Base-by-base conservation (phyloP, 1,284 basidiomycete genomes). In the Ceratobasidium papillatum region DNA sequence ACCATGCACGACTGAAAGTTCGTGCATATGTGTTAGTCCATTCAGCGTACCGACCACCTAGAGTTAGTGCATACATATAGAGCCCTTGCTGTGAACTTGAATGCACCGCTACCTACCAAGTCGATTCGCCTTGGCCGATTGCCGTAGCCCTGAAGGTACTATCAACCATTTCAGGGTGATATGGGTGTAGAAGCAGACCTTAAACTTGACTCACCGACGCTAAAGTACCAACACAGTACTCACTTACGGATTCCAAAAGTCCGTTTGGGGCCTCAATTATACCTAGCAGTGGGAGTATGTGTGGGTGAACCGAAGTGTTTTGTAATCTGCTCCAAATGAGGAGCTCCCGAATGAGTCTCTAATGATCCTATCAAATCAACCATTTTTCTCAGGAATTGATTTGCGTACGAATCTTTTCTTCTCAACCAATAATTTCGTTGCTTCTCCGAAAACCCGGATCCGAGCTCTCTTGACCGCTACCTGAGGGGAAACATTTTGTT, bases 11-110 rank as follows among this genome's bases (percentile, higher is more conserved):
- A 69, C 30, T 19, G 51, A 54, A 25, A 69, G 22, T 7, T 30
- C 22, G 52, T 69, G 66, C 52, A 69, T 69, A 25, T 69, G 14
- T 25, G 51, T 17, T 3, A 69, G 34, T 17, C 66, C 66, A 11
- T 32, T 22, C 3, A 69, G 66, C 1, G 38, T 58, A 12, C 52
- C 66, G 12, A 69, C 12, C 8, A 69, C 34, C 66, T 69, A 22
- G n/a, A 30, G 38, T 1, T 30, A 32, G 3, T 52, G 3, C 49
- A n/a, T 32, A 7, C 19, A 54, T n/a, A 32, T 17, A 30, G 11
- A 17, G 27, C 8, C 36, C 2, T 22, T 45, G 3, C 30, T 25
- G 25, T 3, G 45, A 19, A 47, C 8, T 47, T 47, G 4, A 47
- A 47, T 12, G 11, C 30, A 2, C 38, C 22, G 32, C 1, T 36